These are phyloP conservation scores for Metschnikowia hibisci DNA, from an alignment of 805 yeast genomes.

Conservation along the genomic window DNA sequence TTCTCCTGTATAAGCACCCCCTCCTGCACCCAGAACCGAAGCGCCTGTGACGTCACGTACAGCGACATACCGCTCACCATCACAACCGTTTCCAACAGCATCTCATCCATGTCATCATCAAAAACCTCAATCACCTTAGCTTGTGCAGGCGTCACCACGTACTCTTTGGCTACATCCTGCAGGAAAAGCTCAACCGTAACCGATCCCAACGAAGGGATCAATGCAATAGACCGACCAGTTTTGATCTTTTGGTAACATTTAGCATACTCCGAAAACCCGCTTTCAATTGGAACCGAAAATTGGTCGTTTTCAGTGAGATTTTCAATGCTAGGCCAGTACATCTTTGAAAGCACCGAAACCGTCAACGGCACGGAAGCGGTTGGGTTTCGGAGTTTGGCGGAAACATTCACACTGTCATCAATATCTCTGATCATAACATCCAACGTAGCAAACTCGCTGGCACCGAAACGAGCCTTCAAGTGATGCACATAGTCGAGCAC, in stretches of 20 bases:
- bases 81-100: constrained; percentile 23
- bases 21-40: constrained; percentile 61
- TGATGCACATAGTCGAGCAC: constrained; percentile 44
- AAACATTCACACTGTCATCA: constrained; percentile 48
- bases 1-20: constrained; percentile 40
- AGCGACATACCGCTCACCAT: constrained; percentile 21
- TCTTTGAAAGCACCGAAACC: constrained; percentile 58
- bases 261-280: constrained; percentile 43
- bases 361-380: neutral
- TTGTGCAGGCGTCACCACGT: constrained; percentile 62
- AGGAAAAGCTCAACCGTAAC: constrained; percentile 55
- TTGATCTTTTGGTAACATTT: constrained; percentile 41
- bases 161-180: constrained; percentile 17
- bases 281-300: constrained; percentile 52
- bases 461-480: constrained; percentile 63
- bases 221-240: constrained; percentile 54
- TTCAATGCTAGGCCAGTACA: constrained; percentile 71
- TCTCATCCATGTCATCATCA: constrained; percentile 27
- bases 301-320: constrained; percentile 26
- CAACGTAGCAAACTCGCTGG: constrained; percentile 58
- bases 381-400: constrained; percentile 31
- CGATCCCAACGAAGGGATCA: constrained; percentile 57
- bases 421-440: constrained; percentile 85
- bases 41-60: constrained; percentile 22
- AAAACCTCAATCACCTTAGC: constrained; percentile 61